A percentile compares a stretch with the other conserved stretches of the same genome.
These are phyloP conservation scores for Mycena alexandri DNA, from an alignment of 768 basidiomycete species.

Conservation along the genomic window DNA sequence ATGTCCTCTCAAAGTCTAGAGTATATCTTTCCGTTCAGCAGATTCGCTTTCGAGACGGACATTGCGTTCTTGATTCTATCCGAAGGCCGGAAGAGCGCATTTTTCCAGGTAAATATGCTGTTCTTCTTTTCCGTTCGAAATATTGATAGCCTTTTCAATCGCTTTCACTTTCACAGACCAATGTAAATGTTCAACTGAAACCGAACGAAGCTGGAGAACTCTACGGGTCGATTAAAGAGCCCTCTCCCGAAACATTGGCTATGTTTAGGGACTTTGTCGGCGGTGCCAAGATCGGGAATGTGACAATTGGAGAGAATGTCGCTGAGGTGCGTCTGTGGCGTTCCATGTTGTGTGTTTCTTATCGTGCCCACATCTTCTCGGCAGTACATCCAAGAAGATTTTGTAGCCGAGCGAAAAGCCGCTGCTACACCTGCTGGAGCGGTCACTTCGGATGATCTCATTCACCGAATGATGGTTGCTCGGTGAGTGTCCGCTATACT, in stretches of 20 bases:
- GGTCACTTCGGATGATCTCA: constrained; percentile 70
- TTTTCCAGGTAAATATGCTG: constrained; percentile 69
- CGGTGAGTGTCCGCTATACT: constrained; percentile 59
- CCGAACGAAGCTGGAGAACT: constrained; percentile 48
- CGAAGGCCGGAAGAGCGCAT: constrained; percentile 76
- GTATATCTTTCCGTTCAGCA: constrained; percentile 83
- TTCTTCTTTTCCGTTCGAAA: neutral
- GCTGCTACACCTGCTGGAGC: constrained; percentile 46
- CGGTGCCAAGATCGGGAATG: constrained; percentile 70
- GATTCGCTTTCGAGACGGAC: constrained; percentile 80
- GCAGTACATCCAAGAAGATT: constrained; percentile 84
- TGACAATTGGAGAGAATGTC: constrained; percentile 64
- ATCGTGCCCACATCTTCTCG: neutral
- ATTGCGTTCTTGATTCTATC: constrained; percentile 72
- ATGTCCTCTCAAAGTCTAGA: constrained; percentile 75
- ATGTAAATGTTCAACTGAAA: constrained; percentile 65
- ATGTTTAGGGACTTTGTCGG: constrained; percentile 71
- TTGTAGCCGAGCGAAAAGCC: constrained; percentile 63
- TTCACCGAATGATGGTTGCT: constrained; percentile 75
- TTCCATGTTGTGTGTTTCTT: neutral
- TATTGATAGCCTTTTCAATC: constrained; percentile 4
- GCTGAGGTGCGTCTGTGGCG: constrained; percentile 63
- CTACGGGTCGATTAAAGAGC: constrained; percentile 67
- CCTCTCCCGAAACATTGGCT: constrained; percentile 60
- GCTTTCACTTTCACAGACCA: constrained; percentile 59